Evolutionary conservation across 805 yeast species (phyloP).

Genomic region (Metschnikowia proteae): DNA sequence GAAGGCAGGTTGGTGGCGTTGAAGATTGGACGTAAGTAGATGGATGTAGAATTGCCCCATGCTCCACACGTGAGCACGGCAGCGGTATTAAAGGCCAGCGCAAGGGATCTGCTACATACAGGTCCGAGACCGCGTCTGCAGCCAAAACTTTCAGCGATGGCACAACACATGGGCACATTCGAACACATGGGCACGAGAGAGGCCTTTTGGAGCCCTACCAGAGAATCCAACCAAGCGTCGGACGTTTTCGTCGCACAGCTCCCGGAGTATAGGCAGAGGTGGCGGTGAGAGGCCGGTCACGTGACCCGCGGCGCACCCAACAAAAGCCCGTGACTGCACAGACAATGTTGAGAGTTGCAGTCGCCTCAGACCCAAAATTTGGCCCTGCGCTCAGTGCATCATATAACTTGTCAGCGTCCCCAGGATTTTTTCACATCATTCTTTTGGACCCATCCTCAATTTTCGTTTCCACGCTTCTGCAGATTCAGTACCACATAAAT

Average conservation of each 20-base stretch:
- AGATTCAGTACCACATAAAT: constrained; percentile 1
- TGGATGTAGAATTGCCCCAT: too few species aligned
- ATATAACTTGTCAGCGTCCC: neutral
- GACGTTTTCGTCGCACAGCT: neutral
- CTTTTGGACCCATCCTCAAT: neutral
- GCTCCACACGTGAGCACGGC: too few species aligned
- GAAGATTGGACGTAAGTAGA: too few species aligned
- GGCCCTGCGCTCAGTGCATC: neutral
- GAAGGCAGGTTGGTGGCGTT: too few species aligned
- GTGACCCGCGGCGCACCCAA: constrained; percentile 14
- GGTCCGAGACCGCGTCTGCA: too few species aligned
- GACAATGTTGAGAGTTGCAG: constrained; percentile 20
- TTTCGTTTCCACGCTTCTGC: neutral
- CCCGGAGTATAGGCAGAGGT: neutral
- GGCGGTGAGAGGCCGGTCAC: neutral
- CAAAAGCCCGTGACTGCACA: constrained; percentile 19
- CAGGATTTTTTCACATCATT: neutral
- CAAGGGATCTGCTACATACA: too few species aligned
- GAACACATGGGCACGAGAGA: too few species aligned
- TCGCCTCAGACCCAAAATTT: constrained; percentile 17
- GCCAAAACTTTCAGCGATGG: too few species aligned
- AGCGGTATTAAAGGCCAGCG: too few species aligned
- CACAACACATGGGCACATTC: too few species aligned
- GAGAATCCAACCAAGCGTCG: too few species aligned
- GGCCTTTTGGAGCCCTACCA: too few species aligned